These are phyloP conservation scores for Meredithiella fracta DNA, from an alignment of 2,329 filamentous ascomycete species.

Conservation along the genomic window DNA sequence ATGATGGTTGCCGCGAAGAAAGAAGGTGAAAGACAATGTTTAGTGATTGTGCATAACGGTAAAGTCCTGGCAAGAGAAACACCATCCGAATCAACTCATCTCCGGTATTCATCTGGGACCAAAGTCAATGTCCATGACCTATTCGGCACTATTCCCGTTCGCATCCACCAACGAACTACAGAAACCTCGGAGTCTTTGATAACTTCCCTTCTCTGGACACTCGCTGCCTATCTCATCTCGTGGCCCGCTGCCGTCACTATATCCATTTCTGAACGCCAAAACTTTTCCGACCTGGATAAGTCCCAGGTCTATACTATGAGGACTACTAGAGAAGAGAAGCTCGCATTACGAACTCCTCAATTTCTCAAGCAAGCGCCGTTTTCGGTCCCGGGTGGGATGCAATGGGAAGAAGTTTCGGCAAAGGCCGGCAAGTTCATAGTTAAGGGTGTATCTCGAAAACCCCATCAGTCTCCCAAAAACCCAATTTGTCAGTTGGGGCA, in stretches of 20 bases:
- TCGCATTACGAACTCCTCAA: slow-evolving; percentile 22
- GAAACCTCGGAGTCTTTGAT: slow-evolving; percentile 45
- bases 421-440: slow-evolving; percentile 45
- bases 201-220: slow-evolving; percentile 39
- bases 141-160: slow-evolving; percentile 81
- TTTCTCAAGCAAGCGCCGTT: slow-evolving; percentile 52
- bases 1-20: slow-evolving; percentile 37
- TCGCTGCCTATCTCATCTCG: slow-evolving; percentile 52
- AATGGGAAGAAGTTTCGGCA: slow-evolving; percentile 59
- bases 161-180: slow-evolving; percentile 59
- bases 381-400: slow-evolving; percentile 33
- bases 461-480: slow-evolving; percentile 54
- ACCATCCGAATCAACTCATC: slow-evolving; percentile 39
- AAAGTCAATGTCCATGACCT: slow-evolving; percentile 60
- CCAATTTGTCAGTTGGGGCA: slow-evolving; percentile 71
- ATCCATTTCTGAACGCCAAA: slow-evolving; percentile 23
- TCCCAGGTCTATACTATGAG: not conserved
- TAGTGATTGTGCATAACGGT: slow-evolving; percentile 54
- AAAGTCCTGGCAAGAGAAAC: slow-evolving; percentile 45
- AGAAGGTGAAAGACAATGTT: not conserved
- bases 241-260: slow-evolving; percentile 45
- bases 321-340: slow-evolving; percentile 2
- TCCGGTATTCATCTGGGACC: slow-evolving; percentile 53
- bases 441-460: slow-evolving; percentile 53
- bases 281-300: not conserved